Evolutionary conservation across 768 basidiomycete species (phyloP).

Genomic region (Amyloporia xantha): DNA sequence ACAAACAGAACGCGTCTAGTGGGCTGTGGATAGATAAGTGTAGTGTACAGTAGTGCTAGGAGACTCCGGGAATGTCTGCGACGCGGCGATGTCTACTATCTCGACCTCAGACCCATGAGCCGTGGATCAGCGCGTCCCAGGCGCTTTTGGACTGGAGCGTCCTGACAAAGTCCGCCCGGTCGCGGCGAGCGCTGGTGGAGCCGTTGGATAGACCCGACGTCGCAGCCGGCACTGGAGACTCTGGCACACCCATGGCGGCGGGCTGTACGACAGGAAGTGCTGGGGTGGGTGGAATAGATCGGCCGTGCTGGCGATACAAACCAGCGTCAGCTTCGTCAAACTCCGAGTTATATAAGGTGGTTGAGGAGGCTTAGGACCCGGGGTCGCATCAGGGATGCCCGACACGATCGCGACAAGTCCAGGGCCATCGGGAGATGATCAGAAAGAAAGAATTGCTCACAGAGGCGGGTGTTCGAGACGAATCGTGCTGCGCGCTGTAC

Average conservation of each 20-base stretch:
- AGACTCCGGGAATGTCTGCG: too few relatives aligned
- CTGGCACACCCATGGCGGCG: not conserved
- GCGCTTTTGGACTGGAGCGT: conserved; percentile 55
- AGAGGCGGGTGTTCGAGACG: conserved; percentile 9
- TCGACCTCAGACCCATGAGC: conserved; percentile 51
- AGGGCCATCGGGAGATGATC: conserved; percentile 11
- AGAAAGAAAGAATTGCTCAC: conserved; percentile 11
- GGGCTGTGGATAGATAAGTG: too few relatives aligned
- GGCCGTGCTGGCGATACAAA: not conserved
- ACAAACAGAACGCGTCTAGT: too few relatives aligned
- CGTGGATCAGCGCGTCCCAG: conserved; percentile 65
- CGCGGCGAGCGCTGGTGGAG: not conserved
- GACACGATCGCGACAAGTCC: too few relatives aligned
- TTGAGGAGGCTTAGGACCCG: too few relatives aligned
- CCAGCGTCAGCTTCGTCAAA: too few relatives aligned
- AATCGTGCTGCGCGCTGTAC: conserved; percentile 6
- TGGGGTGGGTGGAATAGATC: conserved; percentile 1
- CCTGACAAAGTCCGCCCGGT: conserved; percentile 44
- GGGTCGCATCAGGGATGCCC: too few relatives aligned
- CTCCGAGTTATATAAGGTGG: too few relatives aligned
- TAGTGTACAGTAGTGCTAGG: too few relatives aligned
- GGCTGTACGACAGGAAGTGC: conserved; percentile 6
- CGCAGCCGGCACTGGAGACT: conserved; percentile 1
- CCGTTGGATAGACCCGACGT: too few relatives aligned
- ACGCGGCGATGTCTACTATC: too few relatives aligned